Percentiles rank a stretch among this genome's conserved stretches.
Conservation (phyloP, 2,329 filamentous ascomycete species). For the Tolypocladium ovalisporum region DNA sequence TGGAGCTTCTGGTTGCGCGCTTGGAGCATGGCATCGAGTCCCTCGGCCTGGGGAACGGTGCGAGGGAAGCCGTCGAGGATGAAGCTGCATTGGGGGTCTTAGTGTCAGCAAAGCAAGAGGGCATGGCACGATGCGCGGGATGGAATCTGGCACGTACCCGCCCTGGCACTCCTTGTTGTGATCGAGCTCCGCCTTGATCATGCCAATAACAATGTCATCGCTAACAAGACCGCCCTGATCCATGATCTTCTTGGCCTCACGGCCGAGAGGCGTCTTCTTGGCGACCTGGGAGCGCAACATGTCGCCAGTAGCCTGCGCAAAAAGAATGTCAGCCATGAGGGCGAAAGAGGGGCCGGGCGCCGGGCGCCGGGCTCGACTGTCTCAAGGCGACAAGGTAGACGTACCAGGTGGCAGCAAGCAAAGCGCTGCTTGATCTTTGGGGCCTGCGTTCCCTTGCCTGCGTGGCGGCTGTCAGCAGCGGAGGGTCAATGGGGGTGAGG, state of each 20-base stretch:
- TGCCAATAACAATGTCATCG: slow-evolving; percentile 98
- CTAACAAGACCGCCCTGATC: slow-evolving; percentile 94
- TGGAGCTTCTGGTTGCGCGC: slow-evolving; percentile 74
- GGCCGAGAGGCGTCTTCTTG: slow-evolving; percentile 88
- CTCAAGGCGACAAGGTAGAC: slow-evolving; percentile 15
- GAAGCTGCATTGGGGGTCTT: slow-evolving; percentile 50
- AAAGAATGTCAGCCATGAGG: slow-evolving; percentile 4
- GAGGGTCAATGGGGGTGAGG: neutral
- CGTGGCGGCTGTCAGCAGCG: slow-evolving; percentile 3
- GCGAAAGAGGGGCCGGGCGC: too few relatives aligned
- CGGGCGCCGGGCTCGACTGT: neutral
- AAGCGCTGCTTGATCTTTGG: slow-evolving; percentile 98
- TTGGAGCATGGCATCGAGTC: slow-evolving; percentile 83
- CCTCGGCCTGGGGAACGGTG: slow-evolving; percentile 89
- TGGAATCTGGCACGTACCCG: slow-evolving; percentile 50
- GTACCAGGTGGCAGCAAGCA: slow-evolving; percentile 90
- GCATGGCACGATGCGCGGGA: neutral
- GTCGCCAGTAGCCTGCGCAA: slow-evolving; percentile 78
- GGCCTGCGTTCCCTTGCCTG: slow-evolving; percentile 98
- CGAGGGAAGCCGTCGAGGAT: slow-evolving; percentile 98
- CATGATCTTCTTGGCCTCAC: slow-evolving; percentile 99
- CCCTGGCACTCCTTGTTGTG: slow-evolving; percentile 93
- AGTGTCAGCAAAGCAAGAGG: slow-evolving; percentile 4
- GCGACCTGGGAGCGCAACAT: slow-evolving; percentile 98
- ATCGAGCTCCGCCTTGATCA: slow-evolving; percentile 97